phyloP scores from a whole-genome alignment of 164 flowering plant species.

The Umbellularia californica region DNA sequence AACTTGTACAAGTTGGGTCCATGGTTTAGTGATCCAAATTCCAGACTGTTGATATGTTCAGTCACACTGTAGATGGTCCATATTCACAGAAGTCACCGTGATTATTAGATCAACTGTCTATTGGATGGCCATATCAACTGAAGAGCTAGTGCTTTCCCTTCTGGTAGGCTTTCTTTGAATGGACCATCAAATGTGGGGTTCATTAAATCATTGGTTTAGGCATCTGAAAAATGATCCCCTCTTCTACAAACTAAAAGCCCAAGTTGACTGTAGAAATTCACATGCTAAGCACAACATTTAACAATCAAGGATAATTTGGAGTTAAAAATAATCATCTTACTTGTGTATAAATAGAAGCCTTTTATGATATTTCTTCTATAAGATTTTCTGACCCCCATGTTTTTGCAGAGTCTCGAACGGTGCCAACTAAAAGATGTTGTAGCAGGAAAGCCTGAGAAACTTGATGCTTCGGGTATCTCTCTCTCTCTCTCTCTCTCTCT shows the following conservation, averaged over 20 bases:
- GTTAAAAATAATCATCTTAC: not conserved
- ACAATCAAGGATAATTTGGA: not conserved
- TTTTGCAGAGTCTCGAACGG: constrained; percentile 62
- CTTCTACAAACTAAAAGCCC: not conserved
- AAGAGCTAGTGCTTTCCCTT: not conserved
- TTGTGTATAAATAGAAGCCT: not conserved
- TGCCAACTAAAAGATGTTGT: constrained; percentile 41
- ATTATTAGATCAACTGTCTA: not conserved
- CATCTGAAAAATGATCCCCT: not conserved
- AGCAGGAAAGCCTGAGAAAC: constrained; percentile 75
- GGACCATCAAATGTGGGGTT: not conserved
- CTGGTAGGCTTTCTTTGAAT: not conserved
- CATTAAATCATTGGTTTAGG: not conserved
- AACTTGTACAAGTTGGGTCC: not conserved
- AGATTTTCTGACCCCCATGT: not conserved
- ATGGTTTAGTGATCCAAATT: not conserved
- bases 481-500: constrained; percentile 5
- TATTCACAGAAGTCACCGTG: not conserved
- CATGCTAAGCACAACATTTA: not conserved
- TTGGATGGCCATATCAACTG: not conserved
- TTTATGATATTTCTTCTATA: not conserved
- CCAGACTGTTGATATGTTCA: not conserved
- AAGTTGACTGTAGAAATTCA: not conserved
- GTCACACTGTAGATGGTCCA: not conserved
- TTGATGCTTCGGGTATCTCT: constrained; percentile 65